Evolutionary conservation across 306 rosid species (phyloP), one percentile per base, ranked within the genome.

Genomic region (Carpinus fangiana): DNA sequence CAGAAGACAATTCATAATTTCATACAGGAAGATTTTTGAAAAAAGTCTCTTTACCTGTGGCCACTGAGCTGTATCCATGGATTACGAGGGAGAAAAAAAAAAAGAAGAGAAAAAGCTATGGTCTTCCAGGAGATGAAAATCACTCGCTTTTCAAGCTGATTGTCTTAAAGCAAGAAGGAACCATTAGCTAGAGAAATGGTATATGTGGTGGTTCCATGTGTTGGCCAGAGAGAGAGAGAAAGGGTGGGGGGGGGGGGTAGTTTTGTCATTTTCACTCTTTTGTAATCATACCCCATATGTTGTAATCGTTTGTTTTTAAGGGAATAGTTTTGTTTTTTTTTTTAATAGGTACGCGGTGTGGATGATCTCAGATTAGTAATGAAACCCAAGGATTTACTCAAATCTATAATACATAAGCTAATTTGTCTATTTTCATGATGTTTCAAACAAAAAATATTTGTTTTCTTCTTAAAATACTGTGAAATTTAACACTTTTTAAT

Each of bases 31-130:
- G 80, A 83, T 82, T 71, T 43, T 79, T 52, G 85, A 80, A 79
- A 78, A 78, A 75, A 28, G 76, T 83, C 55, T 83, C 73, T 52
- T 28, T 95, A 95, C 98, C 98, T 95, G 97, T 90, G 98, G 93
- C 97, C 98, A 92, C 90, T 90, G 97, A 90, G 96, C 73, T 78
- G 96, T 88, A 86, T 93, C 98, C 98, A 95, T 95, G 91, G 94
- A 84, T 83, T 85, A 72, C 80, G 84, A 74, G 57, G 81, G 75
- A 73, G 80, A 80, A 86, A 80, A 41, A 81, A 51, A 81, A 51
- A 84, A 23, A 84, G 74, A 50, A 62, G 56, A 45, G 53, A 55
- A 84, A 90, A 89, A 76, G 90, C 85, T 82, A 78, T 70, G 80
- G 90, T 87, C 89, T 83, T 88, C 9, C 56, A 84, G 85, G 88